A percentile compares a stretch with the other conserved stretches of the same genome.
Conservation (phyloP, 176 grass and related monocot species). For the Lolium perenne region DNA sequence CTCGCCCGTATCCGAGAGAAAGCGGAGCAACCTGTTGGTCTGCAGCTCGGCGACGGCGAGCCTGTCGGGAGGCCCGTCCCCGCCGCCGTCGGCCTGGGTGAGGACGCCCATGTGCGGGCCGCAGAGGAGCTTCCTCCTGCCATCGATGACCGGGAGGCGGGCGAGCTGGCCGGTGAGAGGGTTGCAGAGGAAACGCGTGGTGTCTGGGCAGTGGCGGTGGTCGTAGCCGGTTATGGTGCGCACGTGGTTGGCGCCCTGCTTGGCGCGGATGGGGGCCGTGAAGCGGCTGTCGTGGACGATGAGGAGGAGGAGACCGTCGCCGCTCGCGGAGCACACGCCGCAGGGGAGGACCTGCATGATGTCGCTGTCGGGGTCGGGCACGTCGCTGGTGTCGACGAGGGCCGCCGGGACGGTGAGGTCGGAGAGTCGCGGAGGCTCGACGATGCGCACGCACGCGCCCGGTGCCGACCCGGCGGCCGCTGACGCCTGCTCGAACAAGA, state of each 20-base stretch:
- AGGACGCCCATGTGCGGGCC: too few species aligned
- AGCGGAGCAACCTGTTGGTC: too few species aligned
- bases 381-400: background rate
- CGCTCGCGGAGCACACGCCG: background rate
- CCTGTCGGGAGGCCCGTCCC: too few species aligned
- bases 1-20: too few species aligned
- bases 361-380: background rate
- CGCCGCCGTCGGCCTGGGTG: too few species aligned
- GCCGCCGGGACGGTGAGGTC: background rate
- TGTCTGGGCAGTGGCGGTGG: background rate
- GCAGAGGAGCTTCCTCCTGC: too few species aligned
- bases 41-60: too few species aligned
- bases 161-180: background rate
- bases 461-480: background rate
- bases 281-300: background rate
- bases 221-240: background rate
- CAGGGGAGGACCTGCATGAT: background rate
- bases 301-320: background rate
- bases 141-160: too few species aligned
- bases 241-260: background rate
- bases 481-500: background rate
- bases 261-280: background rate
- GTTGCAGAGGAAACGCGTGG: slow-evolving; percentile 5
- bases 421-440: background rate
- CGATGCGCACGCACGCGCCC: background rate